Percentiles rank a stretch among this genome's conserved stretches.
Conservation (phyloP, 768 basidiomycete species). For the Boletus eberwhitei region DNA sequence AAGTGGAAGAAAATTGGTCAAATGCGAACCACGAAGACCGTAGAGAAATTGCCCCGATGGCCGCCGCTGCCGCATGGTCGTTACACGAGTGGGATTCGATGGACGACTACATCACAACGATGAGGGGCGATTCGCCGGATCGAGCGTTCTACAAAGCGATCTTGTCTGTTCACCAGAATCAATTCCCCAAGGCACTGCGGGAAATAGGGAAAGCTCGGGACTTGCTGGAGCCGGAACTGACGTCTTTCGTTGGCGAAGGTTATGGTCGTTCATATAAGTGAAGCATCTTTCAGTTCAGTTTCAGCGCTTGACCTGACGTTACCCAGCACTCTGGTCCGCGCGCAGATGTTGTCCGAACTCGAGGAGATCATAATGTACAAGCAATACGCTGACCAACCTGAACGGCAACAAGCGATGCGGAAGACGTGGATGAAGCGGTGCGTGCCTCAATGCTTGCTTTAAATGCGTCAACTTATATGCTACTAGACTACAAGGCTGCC, state of each 20-base stretch:
- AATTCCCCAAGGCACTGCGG: constrained; percentile 84
- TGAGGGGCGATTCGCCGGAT: constrained; percentile 92
- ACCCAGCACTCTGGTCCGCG: constrained; percentile 86
- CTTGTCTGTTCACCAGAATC: constrained; percentile 92
- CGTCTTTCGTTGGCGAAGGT: constrained; percentile 89
- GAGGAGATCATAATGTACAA: constrained; percentile 98
- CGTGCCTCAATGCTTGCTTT: constrained; percentile 6
- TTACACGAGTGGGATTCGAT: constrained; percentile 96
- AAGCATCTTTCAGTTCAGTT: constrained; percentile 23
- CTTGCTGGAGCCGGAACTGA: constrained; percentile 85
- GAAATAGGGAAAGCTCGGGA: constrained; percentile 95
- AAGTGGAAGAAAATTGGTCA: constrained; percentile 87
- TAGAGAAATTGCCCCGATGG: constrained; percentile 92
- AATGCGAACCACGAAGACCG: constrained; percentile 80
- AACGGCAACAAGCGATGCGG: constrained; percentile 84
- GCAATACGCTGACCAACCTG: constrained; percentile 89
- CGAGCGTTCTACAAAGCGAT: constrained; percentile 96
- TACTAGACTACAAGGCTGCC: constrained; percentile 84
- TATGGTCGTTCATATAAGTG: constrained; percentile 98
- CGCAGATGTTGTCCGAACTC: constrained; percentile 96
- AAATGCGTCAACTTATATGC: not conserved
- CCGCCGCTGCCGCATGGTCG: constrained; percentile 96
- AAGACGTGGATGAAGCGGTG: constrained; percentile 98
- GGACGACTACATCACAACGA: constrained; percentile 93
- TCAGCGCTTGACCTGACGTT: constrained; percentile 13